phyloP scores from a whole-genome alignment of 805 yeast genomes.

The Jamesozyma piceae region DNA sequence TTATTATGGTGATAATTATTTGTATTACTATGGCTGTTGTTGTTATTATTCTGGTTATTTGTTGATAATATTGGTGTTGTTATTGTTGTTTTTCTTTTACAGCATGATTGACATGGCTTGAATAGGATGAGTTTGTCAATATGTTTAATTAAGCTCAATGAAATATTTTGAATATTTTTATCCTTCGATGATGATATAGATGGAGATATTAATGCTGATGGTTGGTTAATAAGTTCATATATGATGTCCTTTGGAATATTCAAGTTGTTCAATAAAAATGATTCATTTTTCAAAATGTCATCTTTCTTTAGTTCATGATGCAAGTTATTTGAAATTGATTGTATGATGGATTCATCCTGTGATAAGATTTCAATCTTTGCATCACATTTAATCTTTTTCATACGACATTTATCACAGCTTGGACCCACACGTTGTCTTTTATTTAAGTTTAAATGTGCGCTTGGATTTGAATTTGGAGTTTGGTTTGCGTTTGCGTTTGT shows the following conservation, averaged over 20 bases:
- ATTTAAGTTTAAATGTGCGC: neutral
- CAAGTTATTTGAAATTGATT: constrained; percentile 14
- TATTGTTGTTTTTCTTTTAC: constrained; percentile 7
- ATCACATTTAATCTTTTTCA: constrained; percentile 65
- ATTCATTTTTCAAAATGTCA: neutral
- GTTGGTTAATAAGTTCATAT: neutral
- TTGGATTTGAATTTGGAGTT: neutral
- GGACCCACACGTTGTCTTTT: constrained; percentile 63
- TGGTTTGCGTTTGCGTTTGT: neutral
- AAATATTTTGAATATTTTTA: neutral
- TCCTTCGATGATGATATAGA: neutral
- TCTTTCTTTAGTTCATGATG: constrained; percentile 8
- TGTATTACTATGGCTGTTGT: neutral
- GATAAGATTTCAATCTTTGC: constrained; percentile 44
- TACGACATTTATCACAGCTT: constrained; percentile 61
- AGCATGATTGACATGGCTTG: constrained; percentile 48
- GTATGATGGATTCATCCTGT: constrained; percentile 19
- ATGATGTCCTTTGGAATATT: neutral
- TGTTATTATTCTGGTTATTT: neutral
- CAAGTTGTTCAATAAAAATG: neutral
- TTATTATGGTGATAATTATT: neutral
- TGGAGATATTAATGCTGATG: neutral
- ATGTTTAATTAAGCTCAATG: constrained; percentile 16
- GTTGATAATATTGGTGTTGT: neutral
- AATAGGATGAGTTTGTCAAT: constrained; percentile 37